Conservation (phyloP, 495 filamentous ascomycete genomes). For the Hypomontagnella monticulosa region DNA sequence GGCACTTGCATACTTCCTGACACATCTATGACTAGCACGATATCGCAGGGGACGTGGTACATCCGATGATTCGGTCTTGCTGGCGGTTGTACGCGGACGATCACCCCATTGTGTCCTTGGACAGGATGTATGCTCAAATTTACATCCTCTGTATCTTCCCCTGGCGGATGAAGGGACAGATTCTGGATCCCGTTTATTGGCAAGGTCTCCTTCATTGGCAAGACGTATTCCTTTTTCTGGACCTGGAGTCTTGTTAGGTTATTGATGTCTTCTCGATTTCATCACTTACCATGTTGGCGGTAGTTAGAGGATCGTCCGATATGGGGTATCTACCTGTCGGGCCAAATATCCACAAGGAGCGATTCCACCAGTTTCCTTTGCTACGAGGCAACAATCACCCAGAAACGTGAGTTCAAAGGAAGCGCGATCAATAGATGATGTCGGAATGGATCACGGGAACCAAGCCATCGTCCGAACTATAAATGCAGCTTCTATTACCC, state of each 20-base stretch:
- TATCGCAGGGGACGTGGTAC: constrained; percentile 53
- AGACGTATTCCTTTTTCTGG: not conserved
- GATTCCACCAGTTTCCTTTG: no score
- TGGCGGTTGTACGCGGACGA: constrained; percentile 53
- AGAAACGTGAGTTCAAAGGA: no score
- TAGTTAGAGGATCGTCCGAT: not conserved
- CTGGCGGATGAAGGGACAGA: not conserved
- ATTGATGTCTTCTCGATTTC: not conserved
- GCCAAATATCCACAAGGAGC: no score
- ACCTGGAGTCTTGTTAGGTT: constrained; percentile 18
- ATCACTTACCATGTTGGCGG: constrained; percentile 23
- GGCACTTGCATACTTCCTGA: constrained; percentile 54
- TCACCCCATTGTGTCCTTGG: constrained; percentile 40
- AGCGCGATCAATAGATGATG: no score
- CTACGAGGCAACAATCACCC: no score
- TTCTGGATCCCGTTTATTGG: not conserved
- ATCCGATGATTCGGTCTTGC: constrained; percentile 31
- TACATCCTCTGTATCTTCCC: constrained; percentile 7
- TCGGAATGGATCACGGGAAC: no score
- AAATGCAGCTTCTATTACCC: no score
- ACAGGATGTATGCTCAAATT: constrained; percentile 47
- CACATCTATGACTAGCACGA: constrained; percentile 59
- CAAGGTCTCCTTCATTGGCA: not conserved
- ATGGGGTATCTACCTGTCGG: not conserved
- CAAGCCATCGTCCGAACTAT: no score